Percentiles rank a stretch among this genome's conserved stretches.
phyloP scores from a whole-genome alignment of 208 protist genomes.

The Acanthamoeba lenticulata region DNA sequence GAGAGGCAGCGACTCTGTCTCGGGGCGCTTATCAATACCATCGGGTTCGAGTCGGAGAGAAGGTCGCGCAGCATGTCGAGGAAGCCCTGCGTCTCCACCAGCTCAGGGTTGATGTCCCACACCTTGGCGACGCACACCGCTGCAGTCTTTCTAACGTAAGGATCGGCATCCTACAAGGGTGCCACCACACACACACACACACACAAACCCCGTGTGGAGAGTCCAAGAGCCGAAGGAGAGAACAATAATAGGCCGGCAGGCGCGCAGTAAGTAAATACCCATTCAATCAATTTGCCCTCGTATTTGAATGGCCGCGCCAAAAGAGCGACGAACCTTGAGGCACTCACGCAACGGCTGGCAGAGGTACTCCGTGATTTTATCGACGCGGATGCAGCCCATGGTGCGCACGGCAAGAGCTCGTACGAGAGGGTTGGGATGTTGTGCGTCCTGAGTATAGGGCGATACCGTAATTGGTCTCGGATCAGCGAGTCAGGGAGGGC shows the following conservation, averaged over 20 bases:
- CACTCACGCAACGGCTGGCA: constrained; percentile 93
- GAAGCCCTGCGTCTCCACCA: constrained; percentile 91
- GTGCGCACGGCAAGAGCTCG: constrained; percentile 97
- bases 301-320: too few relatives aligned
- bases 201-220: background rate
- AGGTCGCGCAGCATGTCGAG: constrained; percentile 92
- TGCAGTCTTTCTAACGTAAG: constrained; percentile 99
- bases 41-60: constrained; percentile 96
- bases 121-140: constrained; percentile 97
- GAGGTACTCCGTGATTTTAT: constrained; percentile 97
- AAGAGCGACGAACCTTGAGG: constrained; percentile 88
- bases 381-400: constrained; percentile 98
- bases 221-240: background rate
- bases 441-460: constrained; percentile 89
- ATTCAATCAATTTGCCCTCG: too few relatives aligned
- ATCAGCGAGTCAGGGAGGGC: background rate
- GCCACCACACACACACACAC: background rate
- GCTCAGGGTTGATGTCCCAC: constrained; percentile 93
- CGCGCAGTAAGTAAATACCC: background rate
- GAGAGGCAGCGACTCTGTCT: too few relatives aligned
- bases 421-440: constrained; percentile 95
- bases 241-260: background rate
- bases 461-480: background rate
- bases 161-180: constrained; percentile 91
- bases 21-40: constrained; percentile 82